These are phyloP conservation scores for Aphanomyces cochlioides DNA, from an alignment of 352 stramenopile species.

Conservation along the genomic window DNA sequence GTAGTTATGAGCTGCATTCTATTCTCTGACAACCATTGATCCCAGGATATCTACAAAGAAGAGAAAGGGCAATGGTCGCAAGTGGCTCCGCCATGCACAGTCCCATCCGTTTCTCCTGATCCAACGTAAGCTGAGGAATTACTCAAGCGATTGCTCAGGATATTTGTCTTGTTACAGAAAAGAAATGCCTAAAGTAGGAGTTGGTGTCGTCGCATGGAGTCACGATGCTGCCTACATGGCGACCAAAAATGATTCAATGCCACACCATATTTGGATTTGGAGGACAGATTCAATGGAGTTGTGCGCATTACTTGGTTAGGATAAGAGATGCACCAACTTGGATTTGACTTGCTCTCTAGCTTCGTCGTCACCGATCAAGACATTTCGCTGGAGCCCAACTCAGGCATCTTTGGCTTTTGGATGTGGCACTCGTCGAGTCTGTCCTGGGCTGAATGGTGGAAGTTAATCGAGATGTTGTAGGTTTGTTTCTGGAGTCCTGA, in stretches of 20 bases:
- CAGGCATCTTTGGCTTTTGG: slow-evolving; percentile 52
- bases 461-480: slow-evolving; percentile 19
- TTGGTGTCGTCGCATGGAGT: slow-evolving; percentile 65
- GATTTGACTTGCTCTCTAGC: no score
- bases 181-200: slow-evolving; percentile 66
- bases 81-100: slow-evolving; percentile 51
- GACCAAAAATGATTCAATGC: slow-evolving; percentile 79
- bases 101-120: slow-evolving; percentile 57
- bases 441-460: neutral
- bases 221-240: slow-evolving; percentile 62
- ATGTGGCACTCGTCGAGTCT: slow-evolving; percentile 48
- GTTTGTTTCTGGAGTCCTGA: slow-evolving; percentile 64
- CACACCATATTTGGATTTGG: slow-evolving; percentile 84
- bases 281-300: slow-evolving; percentile 66
- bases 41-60: slow-evolving; percentile 6
- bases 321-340: neutral
- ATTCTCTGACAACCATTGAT: neutral
- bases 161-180: slow-evolving; percentile 38
- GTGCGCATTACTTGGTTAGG: slow-evolving; percentile 38
- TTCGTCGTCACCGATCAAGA: slow-evolving; percentile 43
- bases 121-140: slow-evolving; percentile 46
- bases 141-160: neutral
- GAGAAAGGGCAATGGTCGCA: slow-evolving; percentile 7
- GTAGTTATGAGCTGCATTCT: neutral
- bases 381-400: slow-evolving; percentile 58